A percentile compares a stretch with the other conserved stretches of the same genome.
phyloP scores from a whole-genome alignment of 768 basidiomycete genomes.

The Pleurotus djamor region DNA sequence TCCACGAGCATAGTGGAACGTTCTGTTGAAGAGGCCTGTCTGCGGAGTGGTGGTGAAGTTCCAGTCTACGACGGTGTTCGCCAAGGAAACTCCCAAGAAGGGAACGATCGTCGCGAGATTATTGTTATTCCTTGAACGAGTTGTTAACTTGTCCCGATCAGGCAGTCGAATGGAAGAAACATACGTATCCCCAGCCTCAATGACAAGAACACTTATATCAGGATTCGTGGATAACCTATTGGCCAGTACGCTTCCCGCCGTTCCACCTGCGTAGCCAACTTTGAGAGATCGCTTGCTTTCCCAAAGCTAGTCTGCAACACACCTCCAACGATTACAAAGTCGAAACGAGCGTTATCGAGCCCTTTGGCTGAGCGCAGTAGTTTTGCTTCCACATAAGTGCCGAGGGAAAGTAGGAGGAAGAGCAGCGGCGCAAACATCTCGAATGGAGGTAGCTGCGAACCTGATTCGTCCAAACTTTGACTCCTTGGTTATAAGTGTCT shows the following conservation, averaged over 20 bases:
- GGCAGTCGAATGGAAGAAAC: not conserved
- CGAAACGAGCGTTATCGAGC: slow-evolving; percentile 8
- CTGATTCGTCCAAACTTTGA: not conserved
- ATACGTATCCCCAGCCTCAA: slow-evolving; percentile 6
- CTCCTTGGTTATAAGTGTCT: not conserved
- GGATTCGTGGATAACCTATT: slow-evolving; percentile 4
- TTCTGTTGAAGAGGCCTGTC: slow-evolving; percentile 10
- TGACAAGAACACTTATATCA: not conserved
- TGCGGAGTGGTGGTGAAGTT: slow-evolving; percentile 22
- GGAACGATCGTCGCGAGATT: slow-evolving; percentile 1
- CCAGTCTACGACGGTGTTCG: slow-evolving; percentile 17
- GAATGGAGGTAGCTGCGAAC: not conserved
- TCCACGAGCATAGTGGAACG: slow-evolving; percentile 14
- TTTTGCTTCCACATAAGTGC: not conserved
- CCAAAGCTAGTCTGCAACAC: not conserved
- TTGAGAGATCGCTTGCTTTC: not conserved
- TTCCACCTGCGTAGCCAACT: not conserved
- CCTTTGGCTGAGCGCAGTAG: not conserved
- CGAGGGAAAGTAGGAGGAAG: not conserved
- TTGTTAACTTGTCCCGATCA: not conserved
- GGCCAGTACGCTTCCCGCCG: slow-evolving; percentile 5
- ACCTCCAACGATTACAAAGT: slow-evolving; percentile 10
- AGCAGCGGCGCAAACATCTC: not conserved
- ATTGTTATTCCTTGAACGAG: not conserved
- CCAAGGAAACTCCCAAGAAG: slow-evolving; percentile 1